Percentiles rank a stretch among this genome's conserved stretches.
Evolutionary conservation across 2,329 filamentous ascomycete species (phyloP).

Genomic region (Curvularia sp.): DNA sequence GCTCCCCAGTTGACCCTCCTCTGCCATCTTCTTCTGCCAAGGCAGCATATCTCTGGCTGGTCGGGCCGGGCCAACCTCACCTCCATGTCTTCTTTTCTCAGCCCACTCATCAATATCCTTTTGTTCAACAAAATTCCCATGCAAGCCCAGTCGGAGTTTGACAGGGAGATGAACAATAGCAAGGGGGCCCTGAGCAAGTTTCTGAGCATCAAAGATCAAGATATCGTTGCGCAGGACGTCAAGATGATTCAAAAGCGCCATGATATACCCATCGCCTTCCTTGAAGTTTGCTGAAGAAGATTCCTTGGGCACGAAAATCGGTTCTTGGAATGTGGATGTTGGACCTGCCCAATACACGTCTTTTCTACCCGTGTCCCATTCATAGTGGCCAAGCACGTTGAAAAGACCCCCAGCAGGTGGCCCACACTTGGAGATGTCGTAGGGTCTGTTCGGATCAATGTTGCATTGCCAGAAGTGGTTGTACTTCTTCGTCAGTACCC

Average conservation of each 20-base stretch:
- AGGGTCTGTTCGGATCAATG: constrained; percentile 44
- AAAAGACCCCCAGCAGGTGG: constrained; percentile 43
- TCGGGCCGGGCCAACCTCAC: constrained; percentile 33
- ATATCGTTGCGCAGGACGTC: constrained; percentile 52
- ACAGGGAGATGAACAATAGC: constrained; percentile 53
- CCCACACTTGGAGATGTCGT: constrained; percentile 44
- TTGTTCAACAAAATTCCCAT: constrained; percentile 45
- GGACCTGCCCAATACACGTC: constrained; percentile 48
- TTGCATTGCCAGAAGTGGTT: constrained; percentile 52
- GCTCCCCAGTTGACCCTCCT: constrained; percentile 20
- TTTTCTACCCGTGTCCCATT: constrained; percentile 42
- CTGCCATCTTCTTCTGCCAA: constrained; percentile 40
- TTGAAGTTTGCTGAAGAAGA: constrained; percentile 36
- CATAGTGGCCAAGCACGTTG: constrained; percentile 44
- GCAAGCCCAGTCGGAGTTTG: constrained; percentile 42
- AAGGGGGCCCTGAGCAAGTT: constrained; percentile 49
- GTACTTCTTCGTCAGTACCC: constrained; percentile 51
- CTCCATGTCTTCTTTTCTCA: constrained; percentile 39
- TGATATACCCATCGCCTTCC: constrained; percentile 60
- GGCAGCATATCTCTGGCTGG: constrained; percentile 33
- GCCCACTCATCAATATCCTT: constrained; percentile 41
- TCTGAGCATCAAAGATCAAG: constrained; percentile 52
- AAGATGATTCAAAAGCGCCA: constrained; percentile 54
- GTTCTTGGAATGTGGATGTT: constrained; percentile 60
- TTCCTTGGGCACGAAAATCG: constrained; percentile 59